Evolutionary conservation across 306 rosid genomes (phyloP).

Genomic region (Glycine latifolia): DNA sequence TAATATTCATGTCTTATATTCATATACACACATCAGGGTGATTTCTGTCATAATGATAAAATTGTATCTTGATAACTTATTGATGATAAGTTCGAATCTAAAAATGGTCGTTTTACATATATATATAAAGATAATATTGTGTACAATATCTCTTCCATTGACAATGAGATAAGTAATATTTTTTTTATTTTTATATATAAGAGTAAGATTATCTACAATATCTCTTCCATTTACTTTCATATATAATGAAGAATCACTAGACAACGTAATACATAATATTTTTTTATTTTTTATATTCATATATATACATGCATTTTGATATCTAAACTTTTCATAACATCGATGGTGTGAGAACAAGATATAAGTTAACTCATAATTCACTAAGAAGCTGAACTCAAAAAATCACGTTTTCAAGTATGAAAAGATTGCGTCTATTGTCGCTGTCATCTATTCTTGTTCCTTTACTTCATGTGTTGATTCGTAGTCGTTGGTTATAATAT

Average conservation of each 20-base stretch:
- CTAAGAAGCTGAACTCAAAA: constrained; percentile 18
- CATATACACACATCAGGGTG: constrained; percentile 13
- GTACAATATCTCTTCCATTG: too few relatives aligned
- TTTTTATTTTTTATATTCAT: background rate
- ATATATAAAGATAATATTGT: too few relatives aligned
- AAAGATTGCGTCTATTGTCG: background rate
- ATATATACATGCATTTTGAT: constrained; percentile 19
- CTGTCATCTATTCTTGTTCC: constrained; percentile 32
- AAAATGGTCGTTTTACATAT: too few relatives aligned
- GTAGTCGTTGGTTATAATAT: constrained; percentile 23
- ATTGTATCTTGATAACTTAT: too few relatives aligned
- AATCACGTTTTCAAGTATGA: constrained; percentile 12
- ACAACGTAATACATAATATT: too few relatives aligned
- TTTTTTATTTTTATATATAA: too few relatives aligned
- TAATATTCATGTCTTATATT: constrained; percentile 25
- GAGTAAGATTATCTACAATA: too few relatives aligned
- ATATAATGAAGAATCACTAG: too few relatives aligned
- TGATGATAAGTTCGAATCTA: too few relatives aligned
- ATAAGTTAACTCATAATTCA: background rate
- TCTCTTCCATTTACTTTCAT: too few relatives aligned
- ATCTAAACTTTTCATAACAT: constrained; percentile 24
- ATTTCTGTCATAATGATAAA: too few relatives aligned
- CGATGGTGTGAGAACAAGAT: background rate
- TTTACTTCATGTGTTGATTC: background rate
- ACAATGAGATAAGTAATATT: too few relatives aligned